Evolutionary conservation across 2,329 filamentous ascomycete genomes (phyloP).

Genomic region (Hymenoscyphus fructigenus): DNA sequence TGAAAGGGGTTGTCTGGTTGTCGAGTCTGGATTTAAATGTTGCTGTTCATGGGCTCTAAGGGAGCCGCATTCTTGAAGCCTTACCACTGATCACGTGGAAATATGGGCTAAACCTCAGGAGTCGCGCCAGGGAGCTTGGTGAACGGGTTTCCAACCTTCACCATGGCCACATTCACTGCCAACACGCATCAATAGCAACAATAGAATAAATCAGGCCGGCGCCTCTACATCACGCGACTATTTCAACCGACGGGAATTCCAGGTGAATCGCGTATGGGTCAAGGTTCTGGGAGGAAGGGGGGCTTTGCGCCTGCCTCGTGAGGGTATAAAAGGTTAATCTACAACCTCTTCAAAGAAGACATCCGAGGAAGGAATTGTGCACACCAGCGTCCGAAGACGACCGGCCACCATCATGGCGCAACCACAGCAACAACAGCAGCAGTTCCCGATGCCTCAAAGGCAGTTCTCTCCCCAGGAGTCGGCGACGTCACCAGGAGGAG

Average conservation of each 20-base stretch:
- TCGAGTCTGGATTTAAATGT: background rate
- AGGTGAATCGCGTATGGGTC: slow-evolving; percentile 30
- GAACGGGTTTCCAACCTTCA: background rate
- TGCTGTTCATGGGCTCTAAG: background rate
- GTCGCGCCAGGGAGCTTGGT: background rate
- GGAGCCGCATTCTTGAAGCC: background rate
- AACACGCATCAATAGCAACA: background rate
- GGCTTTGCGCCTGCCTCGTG: slow-evolving; percentile 36
- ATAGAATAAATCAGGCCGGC: background rate
- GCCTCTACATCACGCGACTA: background rate
- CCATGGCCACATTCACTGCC: background rate
- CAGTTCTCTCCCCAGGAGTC: slow-evolving; percentile 63
- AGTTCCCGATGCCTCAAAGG: slow-evolving; percentile 46
- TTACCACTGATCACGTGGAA: background rate
- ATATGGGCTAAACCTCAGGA: background rate
- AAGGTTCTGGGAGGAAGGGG: slow-evolving; percentile 26
- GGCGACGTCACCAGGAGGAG: slow-evolving; percentile 56
- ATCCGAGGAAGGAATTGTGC: background rate
- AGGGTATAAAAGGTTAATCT: slow-evolving; percentile 19
- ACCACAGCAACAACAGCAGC: slow-evolving; percentile 36
- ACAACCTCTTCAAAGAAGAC: slow-evolving; percentile 9
- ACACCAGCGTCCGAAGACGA: background rate
- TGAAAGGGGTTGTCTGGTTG: background rate
- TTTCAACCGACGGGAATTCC: background rate
- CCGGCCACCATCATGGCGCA: slow-evolving; percentile 34